Base-by-base conservation (phyloP, 1,139 yeast genomes). In the Lodderomyces pseudojiufengensis region DNA sequence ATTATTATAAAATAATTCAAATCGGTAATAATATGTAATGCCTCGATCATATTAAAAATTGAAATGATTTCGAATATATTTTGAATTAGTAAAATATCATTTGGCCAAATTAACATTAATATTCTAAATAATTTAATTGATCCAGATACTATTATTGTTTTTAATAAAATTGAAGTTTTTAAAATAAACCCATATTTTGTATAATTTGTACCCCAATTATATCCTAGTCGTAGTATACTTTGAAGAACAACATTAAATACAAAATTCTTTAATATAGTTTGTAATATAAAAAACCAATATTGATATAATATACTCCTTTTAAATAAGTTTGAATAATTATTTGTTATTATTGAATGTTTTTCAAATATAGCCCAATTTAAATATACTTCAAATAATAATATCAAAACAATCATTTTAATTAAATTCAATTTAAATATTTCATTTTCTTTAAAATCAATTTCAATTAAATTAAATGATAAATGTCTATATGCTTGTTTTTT, bases 101-200 rank as follows among this genome's bases (percentile, higher is more conserved):
- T 92, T 1, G 95, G 92, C 99, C 99, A 92, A 25, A 94, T 90
- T 26, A 92, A 68, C 90, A 90, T 90, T 24, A 92, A 65, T n/a
- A 94, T 84, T 0, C 98, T 98, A 44, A 90, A 82, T 16, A 92
- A 67, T 51, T 83, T 85, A 27, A 92, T 80, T 1, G 87, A 78
- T 30, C 86, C 79, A 0, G 97, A 80, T 3, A 87, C 73, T 31
- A 88, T 55, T 1, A 87, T 70, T 0, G 95, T 83, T 4, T 80
- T 72, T 1, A 88, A 69, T 20, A 90, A 57, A 3, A 75, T 73
- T 6, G 61, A 52, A 2, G 49, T 44, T 21, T 49, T 46, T 45
- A 64, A 69, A 1, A 33, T 61, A 12, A 10, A 21, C 10, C 26
- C 26, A 4, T 24, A 3, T 20, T 40, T 34, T n/a, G n/a, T n/a